phyloP scores from a whole-genome alignment of 305 asterid species.

The Solanum hybrid region DNA sequence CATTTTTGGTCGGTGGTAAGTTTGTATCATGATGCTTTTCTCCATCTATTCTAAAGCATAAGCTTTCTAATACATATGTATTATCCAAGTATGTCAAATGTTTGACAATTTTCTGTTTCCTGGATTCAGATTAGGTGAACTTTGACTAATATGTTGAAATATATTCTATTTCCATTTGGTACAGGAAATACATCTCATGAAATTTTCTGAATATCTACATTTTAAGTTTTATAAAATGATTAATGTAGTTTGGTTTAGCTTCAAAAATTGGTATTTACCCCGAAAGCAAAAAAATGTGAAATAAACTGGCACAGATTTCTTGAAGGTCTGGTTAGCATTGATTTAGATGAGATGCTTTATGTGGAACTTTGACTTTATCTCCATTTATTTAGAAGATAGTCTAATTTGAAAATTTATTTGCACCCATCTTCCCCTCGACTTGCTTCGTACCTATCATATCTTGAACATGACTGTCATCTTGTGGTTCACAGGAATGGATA shows the following conservation, averaged over 20 bases:
- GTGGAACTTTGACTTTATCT: background rate
- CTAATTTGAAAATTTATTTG: background rate
- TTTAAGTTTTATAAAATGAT: background rate
- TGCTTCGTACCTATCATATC: background rate
- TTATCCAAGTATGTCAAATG: background rate
- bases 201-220: background rate
- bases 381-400: background rate
- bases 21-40: constrained; percentile 3
- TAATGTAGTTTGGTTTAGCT: background rate
- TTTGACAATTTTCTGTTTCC: background rate
- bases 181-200: background rate
- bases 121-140: background rate
- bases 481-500: constrained; percentile 50
- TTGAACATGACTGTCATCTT: background rate
- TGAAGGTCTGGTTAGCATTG: background rate
- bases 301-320: background rate
- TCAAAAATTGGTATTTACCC: background rate
- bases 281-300: background rate
- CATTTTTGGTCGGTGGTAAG: constrained; percentile 93
- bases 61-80: background rate
- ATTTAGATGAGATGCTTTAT: background rate
- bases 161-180: background rate
- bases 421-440: background rate
- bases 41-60: background rate
- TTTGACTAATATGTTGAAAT: background rate